Evolutionary conservation across 495 filamentous ascomycete species (phyloP).

Genomic region (Tuber calosporum): DNA sequence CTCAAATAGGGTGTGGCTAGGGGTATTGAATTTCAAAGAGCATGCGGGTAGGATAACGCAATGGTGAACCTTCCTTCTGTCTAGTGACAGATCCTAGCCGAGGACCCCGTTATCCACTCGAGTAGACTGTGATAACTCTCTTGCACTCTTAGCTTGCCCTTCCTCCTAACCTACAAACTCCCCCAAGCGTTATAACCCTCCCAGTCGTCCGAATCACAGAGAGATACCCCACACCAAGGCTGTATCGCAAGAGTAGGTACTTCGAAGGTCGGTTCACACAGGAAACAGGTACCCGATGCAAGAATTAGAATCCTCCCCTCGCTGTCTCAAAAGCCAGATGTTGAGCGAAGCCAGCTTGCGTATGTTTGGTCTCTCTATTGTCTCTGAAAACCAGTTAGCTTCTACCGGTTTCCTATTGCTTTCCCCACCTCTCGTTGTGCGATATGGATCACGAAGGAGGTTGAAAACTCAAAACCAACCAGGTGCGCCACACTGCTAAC

Average conservation of each 20-base stretch:
- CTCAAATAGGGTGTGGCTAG: not conserved
- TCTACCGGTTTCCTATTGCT: not conserved
- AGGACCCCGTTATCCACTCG: not conserved
- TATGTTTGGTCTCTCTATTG: not conserved
- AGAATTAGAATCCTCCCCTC: not conserved
- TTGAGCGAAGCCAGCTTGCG: not conserved
- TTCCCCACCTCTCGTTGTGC: not conserved
- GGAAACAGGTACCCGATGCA: constrained; percentile 1
- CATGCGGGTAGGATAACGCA: not conserved
- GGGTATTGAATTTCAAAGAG: not conserved
- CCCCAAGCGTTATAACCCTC: not conserved
- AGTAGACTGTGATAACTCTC: not conserved
- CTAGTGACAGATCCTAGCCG: not conserved
- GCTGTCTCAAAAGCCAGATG: not conserved
- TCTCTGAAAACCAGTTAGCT: not conserved
- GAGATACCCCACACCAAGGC: not conserved
- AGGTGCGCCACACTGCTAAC: not conserved
- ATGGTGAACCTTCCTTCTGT: not conserved
- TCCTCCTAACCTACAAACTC: not conserved
- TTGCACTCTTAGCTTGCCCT: not conserved
- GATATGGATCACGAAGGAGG: not conserved
- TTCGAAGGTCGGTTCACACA: not conserved
- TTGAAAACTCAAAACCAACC: not conserved
- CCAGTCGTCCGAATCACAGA: not conserved
- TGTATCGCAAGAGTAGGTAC: not conserved